These are phyloP conservation scores for Epichloe typhina DNA, from an alignment of 2,329 filamentous ascomycete genomes.

Conservation along the genomic window DNA sequence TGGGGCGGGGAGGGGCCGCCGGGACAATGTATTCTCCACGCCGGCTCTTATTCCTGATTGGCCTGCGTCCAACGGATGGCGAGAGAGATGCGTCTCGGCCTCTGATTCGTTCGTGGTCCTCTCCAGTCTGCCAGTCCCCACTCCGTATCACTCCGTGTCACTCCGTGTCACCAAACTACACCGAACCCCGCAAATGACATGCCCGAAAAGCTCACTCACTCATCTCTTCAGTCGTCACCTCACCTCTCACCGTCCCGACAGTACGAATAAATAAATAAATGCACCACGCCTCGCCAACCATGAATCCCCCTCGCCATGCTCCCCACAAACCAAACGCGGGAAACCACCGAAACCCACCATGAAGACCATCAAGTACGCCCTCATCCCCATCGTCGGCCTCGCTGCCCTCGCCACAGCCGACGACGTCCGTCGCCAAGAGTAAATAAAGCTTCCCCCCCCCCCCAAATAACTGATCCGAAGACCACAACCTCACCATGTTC, in stretches of 20 bases:
- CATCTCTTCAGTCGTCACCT: neutral
- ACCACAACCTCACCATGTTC: neutral
- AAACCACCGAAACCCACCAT: neutral
- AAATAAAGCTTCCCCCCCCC: neutral
- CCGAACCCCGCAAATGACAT: neutral
- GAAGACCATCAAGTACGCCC: constrained; percentile 2
- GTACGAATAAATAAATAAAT: neutral
- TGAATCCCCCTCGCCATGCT: too few species aligned
- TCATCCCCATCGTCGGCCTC: constrained; percentile 4
- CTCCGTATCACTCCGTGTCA: neutral
- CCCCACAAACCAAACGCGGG: too few species aligned
- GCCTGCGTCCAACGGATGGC: neutral
- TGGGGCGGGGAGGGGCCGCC: neutral
- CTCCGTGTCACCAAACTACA: neutral
- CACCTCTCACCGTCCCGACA: neutral
- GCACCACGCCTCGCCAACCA: neutral
- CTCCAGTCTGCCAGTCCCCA: too few species aligned
- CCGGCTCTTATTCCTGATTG: neutral
- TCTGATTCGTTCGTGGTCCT: too few species aligned
- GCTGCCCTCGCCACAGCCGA: constrained; percentile 4
- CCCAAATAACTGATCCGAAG: too few species aligned
- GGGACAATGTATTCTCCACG: neutral
- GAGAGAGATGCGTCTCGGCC: too few species aligned
- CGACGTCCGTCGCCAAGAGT: constrained; percentile 1
- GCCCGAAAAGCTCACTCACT: neutral